These are phyloP conservation scores for Ustilago nuda DNA, from an alignment of 1,284 basidiomycete genomes.

Conservation along the genomic window DNA sequence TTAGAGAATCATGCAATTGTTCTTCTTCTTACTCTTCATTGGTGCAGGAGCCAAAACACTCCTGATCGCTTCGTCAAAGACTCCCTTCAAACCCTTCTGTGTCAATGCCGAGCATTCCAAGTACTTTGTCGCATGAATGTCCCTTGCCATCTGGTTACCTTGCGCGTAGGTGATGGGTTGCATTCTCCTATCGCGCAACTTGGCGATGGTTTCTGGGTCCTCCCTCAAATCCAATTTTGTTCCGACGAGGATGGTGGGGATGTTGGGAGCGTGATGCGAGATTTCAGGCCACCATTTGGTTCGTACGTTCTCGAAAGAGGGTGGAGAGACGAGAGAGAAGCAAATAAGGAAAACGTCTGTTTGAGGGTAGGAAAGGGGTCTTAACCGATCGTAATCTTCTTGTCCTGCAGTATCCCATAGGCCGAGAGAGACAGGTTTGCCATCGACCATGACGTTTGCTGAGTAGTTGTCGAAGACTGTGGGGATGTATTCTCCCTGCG, in stretches of 20 bases:
- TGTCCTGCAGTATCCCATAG: conserved; percentile 76
- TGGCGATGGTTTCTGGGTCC: conserved; percentile 89
- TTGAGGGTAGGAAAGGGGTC: conserved; percentile 97
- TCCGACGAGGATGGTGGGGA: conserved; percentile 91
- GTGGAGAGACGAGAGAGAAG: conserved; percentile 96
- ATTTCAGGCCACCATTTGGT: conserved; percentile 78
- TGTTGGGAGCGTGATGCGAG: conserved; percentile 90
- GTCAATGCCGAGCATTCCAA: conserved; percentile 97
- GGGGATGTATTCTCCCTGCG: conserved; percentile 65
- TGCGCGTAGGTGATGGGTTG: conserved; percentile 90
- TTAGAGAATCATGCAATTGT: conserved; percentile 66
- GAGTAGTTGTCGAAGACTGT: conserved; percentile 94
- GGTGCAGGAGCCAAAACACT: conserved; percentile 65
- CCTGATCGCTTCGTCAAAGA: conserved; percentile 68
- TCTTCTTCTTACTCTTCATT: conserved; percentile 65
- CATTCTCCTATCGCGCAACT: conserved; percentile 93
- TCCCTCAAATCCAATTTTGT: conserved; percentile 98
- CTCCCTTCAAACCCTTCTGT: conserved; percentile 78
- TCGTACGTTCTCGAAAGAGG: conserved; percentile 97
- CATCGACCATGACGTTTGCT: conserved; percentile 92
- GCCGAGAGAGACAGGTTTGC: conserved; percentile 96
- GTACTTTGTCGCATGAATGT: conserved; percentile 91
- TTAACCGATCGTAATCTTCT: conserved; percentile 85
- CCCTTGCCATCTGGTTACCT: conserved; percentile 89
- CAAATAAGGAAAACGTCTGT: conserved; percentile 99